Base-by-base conservation (phyloP, 441 rosid species). In the Gossypium aridum region DNA sequence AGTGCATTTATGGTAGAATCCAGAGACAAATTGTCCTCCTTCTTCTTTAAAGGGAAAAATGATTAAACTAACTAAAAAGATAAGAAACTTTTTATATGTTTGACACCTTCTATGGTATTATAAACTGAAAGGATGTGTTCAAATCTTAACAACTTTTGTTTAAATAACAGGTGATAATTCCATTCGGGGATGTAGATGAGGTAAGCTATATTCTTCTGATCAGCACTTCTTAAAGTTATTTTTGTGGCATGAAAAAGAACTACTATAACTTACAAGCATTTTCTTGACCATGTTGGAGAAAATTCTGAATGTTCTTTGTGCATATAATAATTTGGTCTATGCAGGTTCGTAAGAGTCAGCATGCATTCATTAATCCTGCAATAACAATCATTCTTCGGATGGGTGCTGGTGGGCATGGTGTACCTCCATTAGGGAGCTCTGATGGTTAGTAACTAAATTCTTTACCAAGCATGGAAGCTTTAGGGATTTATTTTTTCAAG, bases 351-450 rank as follows among this genome's bases (percentile, higher is more conserved):
- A 91, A 92, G 84, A 96, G 97, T 83, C 98, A 96, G 78, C 99
- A 96, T 83, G 99, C 99, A 75, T 78, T 92, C 80, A 96, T 96
- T 76, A 96, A 96, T 87, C 99, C 99, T 81, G 90, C 99, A 34
- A 85, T 93, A 79, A 93, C 99, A 77, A 90, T 93, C 74, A 90
- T 90, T 82, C 94, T 96, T 62, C 97, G 91, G 75, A 86, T 92
- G 94, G 99, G 99, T 70, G 98, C 99, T 78, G 99, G 99, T 81
- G 99, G 99, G 72, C 98, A 91, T 85, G 99, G 98, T 79, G 99
- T 96, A 74, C 99, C 99, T 77, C 99, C 99, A 78, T 84, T 96
- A 71, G 99, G 99, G 77, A 96, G 96, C 83, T 94, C 97, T 69
- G 99, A 96, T 83, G 99, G 98, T 96, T 77, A 82, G 98, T 81